Percentiles rank a stretch among this genome's conserved stretches.
phyloP scores from a whole-genome alignment of 441 rosid species.

The Dalechampia spathulata region DNA sequence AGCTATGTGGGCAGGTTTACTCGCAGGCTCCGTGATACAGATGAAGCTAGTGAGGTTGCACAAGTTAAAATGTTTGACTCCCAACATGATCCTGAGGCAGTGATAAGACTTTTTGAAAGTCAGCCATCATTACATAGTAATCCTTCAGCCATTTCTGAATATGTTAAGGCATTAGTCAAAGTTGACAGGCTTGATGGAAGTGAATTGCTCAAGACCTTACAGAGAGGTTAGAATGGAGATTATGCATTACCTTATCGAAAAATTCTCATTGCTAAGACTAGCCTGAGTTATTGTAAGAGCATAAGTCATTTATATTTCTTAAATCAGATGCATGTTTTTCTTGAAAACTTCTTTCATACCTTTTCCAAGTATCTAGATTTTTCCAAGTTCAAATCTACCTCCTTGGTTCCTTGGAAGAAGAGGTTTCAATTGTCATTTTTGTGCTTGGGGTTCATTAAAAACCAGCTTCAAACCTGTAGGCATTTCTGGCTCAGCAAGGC shows the following conservation, averaged over 20 bases:
- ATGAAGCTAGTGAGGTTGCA: slow-evolving; percentile 62
- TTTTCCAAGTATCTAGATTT: too few species aligned
- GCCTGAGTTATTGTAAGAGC: too few species aligned
- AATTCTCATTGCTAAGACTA: too few species aligned
- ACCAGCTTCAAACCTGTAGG: slow-evolving; percentile 48
- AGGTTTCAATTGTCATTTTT: too few species aligned
- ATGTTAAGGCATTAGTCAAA: slow-evolving; percentile 84
- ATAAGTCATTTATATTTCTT: too few species aligned
- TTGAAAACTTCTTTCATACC: too few species aligned
- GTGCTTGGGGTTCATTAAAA: too few species aligned
- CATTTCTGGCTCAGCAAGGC: slow-evolving; percentile 40
- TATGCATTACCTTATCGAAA: background rate
- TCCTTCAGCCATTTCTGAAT: slow-evolving; percentile 71
- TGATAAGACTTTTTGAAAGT: slow-evolving; percentile 76
- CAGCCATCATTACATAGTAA: slow-evolving; percentile 66
- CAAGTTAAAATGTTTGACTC: slow-evolving; percentile 60
- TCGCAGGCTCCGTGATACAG: slow-evolving; percentile 71
- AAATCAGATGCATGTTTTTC: too few species aligned
- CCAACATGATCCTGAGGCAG: slow-evolving; percentile 79
- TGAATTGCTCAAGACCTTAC: slow-evolving; percentile 71
- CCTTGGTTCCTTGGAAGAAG: too few species aligned
- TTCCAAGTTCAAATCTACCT: too few species aligned
- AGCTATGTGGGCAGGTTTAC: slow-evolving; percentile 68
- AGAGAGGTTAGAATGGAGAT: slow-evolving; percentile 51
- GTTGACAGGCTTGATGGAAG: slow-evolving; percentile 83